Evolutionary conservation across 164 flowering plant species (phyloP), one percentile per base, ranked within the genome.

Genomic region (Cinnamomum chago): DNA sequence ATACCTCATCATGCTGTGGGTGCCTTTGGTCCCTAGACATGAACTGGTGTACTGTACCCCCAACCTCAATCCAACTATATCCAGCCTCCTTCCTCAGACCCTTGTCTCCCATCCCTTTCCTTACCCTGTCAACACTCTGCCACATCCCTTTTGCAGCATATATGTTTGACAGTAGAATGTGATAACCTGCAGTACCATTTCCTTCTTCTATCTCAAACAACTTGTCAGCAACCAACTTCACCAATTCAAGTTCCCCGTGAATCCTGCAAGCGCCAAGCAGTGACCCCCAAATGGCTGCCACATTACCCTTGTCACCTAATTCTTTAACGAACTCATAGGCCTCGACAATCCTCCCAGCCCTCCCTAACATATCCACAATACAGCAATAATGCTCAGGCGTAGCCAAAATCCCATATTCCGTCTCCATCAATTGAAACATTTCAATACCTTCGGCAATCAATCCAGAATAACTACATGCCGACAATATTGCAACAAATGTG

Each of bases 301-400:
- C 64, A 78, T 86, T 84, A 24, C 89, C 67, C 68, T 88, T 86
- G 67, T 84, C 86, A 11, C 89, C 93, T 75, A 93, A 76, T 74
- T 71, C 73, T 65, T 78, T 71, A 65, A 85, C 87, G 78, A 91
- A 89, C 72, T 88, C 85, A 71, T 89, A 89, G 18, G 99, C 99
- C 78, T 93, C 97, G 51, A 18, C 67, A 58, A 95, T 85, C 82
- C 89, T 86, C 50, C 97, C 98, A 60, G 83, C 94, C 82, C 94
- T 87, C 27, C 99, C 97, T 73, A 95, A 78, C 96, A 93, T 90
- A 82, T 95, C 97, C 23, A 86, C 90, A 73, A 92, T 82, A 77
- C 98, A 95, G 72, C 92, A 88, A 76, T 83, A 88, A 78, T 95
- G 99, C 78, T 90, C 97, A 30, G 76, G 30, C 50, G 86, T 83